Evolutionary conservation across 2,329 filamentous ascomycete genomes (phyloP), one percentile per base, ranked within the genome.

Genomic region (Colletotrichum spinosum): DNA sequence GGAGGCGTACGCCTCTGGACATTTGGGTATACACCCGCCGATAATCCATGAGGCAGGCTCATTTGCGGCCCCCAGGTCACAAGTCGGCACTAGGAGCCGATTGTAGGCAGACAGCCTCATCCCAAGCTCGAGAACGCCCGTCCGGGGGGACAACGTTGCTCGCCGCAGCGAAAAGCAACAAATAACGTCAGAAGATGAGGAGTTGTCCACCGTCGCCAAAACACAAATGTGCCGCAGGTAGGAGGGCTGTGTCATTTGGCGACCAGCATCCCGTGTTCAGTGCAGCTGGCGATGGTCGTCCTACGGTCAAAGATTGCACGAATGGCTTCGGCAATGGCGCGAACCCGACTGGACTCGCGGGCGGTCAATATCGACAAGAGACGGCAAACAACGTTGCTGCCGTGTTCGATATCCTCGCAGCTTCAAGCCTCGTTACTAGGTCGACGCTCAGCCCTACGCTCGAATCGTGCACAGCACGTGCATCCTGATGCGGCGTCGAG

Each of bases 391-490:
- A 53, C 6, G 6, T 34, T 55, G 8, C 35, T 17, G 4, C n/a
- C 13, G 4, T 38, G n/a, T 41, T 35, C 41, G 33, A 39, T 48
- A 25, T 56, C 15, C 17, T 49, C 37, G 60, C 45, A 17, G 48
- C 42, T 46, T 34, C 41, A 38, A 48, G 48, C 41, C 42, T 34
- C 37, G 17, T n/a, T 13, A 57, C 56, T 52, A 48, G 46, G 15
- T 48, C 58, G 33, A 34, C 34, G 17, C 13, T 63, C 63, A 66
- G 63, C 63, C 63, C 58, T 66, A 66, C 15, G 58, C 42, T 48
- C 52, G 44, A 50, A 50, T 34, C 54, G 42, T 44, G 33, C 37
- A 41, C 15, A 39, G 39, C 12, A 17, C 37, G n/a, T 60, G 54
- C 41, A 25, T 25, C 17, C 39, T 11, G 39, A 49, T 61, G 46